Base-by-base conservation (phyloP, 768 basidiomycete genomes). In the Nevesoporus exiguus region DNA sequence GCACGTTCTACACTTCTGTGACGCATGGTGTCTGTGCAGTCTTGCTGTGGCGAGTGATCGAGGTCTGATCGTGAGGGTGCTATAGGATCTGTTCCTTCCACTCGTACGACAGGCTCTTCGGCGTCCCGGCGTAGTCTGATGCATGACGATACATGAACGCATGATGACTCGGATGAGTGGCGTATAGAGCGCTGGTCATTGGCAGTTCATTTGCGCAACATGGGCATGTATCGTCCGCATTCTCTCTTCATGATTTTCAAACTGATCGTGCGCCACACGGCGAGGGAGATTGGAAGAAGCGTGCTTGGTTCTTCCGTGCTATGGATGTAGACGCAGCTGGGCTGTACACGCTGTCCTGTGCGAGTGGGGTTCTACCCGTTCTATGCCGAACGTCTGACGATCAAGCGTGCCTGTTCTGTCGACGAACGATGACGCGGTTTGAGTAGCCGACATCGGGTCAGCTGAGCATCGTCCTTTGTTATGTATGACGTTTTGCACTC, bases 241-340 rank as follows among this genome's bases (percentile, higher is more conserved):
- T 13, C 3, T 42, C n/a, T 4, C 9, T 44, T 46, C 55, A 49
- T 56, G 56, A 56, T 57, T 56, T 49, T 57, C 56, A 21, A 52
- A 37, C 4, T 37, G 52, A 56, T 44, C 46, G 25, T 24, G 22
- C 51, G 42, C 51, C 54, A 24, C 21, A 30, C n/a, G n/a, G 34
- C 42, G 4, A 17, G 30, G 30, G 24, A 29, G 8, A 29, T 29
- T 29, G 27, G 27, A 29, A 24, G 47, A 7, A 24, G 24, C 30
- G 7, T 29, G 19, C 8, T 5, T 25, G 41, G n/a, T 30, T 30
- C 54, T 3, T 31, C 7, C 2, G 22, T 31, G 43, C 50, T 36
- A 54, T 45, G 44, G 19, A 17, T 27, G 14, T 29, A 30, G 44
- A 42, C 13, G n/a, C n/a, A 29, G n/a, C 9, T 19, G 10, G 27